Conservation (phyloP, 2,329 filamentous ascomycete species). For the Byssothecium circinans region DNA sequence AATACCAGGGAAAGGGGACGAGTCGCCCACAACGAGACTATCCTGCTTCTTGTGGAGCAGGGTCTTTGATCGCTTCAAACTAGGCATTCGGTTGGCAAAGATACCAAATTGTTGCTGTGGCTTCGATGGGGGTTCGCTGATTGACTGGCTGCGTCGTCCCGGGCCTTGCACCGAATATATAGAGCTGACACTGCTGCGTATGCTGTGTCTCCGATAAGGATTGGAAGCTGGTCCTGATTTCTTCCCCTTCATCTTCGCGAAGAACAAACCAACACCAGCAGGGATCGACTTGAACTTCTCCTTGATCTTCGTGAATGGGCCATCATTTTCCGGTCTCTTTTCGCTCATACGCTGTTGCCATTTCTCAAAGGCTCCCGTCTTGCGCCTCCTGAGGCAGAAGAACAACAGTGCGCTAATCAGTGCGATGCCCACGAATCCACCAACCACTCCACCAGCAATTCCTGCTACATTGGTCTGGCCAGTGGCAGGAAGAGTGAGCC, state of each 20-base stretch:
- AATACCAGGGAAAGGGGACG: conserved; percentile 32
- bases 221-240: conserved; percentile 30
- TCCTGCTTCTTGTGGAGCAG: conserved; percentile 34
- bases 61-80: conserved; percentile 35
- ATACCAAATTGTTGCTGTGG: conserved; percentile 24
- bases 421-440: conserved; percentile 36
- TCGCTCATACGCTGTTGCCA: conserved; percentile 21
- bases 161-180: conserved; percentile 32
- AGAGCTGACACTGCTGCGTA: conserved; percentile 35
- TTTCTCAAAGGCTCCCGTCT: conserved; percentile 19
- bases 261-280: conserved; percentile 21
- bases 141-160: conserved; percentile 27
- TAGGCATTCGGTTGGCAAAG: conserved; percentile 36
- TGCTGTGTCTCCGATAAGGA: conserved; percentile 32
- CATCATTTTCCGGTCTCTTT: conserved; percentile 18
- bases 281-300: conserved; percentile 26
- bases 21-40: conserved; percentile 23
- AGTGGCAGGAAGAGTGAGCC: conserved; percentile 21
- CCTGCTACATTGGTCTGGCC: conserved; percentile 29
- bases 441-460: conserved; percentile 41
- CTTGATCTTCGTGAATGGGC: conserved; percentile 9
- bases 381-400: conserved; percentile 37
- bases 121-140: conserved; percentile 31
- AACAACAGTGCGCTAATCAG: conserved; percentile 37
- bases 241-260: conserved; percentile 33